A percentile compares a stretch with the other conserved stretches of the same genome.
Evolutionary conservation across 345 rosid species (phyloP).

Genomic region (Populus simonii): DNA sequence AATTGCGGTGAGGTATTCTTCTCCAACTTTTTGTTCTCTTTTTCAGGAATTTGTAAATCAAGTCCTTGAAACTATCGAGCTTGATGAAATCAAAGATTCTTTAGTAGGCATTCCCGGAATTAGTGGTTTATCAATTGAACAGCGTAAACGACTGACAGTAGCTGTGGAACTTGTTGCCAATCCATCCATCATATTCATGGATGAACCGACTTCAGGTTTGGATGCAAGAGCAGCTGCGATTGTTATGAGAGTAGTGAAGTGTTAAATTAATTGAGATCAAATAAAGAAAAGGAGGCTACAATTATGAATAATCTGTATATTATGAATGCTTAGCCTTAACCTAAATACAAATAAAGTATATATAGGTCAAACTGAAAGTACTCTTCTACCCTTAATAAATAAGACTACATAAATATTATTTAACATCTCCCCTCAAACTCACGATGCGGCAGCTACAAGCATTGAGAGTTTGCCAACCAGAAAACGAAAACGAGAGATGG

Average conservation of each 20-base stretch:
- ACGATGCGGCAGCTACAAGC: too few species aligned
- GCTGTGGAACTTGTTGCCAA: constrained; percentile 84
- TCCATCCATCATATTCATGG: constrained; percentile 82
- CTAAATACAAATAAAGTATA: too few species aligned
- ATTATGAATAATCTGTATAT: too few species aligned
- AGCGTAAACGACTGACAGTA: constrained; percentile 68
- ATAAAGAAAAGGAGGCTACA: too few species aligned
- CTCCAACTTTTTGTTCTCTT: not conserved
- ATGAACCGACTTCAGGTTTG: constrained; percentile 79
- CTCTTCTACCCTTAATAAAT: too few species aligned
- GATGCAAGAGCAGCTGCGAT: constrained; percentile 89
- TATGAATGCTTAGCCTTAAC: too few species aligned
- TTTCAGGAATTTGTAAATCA: constrained; percentile 62
- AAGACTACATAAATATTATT: too few species aligned
- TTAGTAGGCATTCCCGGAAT: constrained; percentile 62
- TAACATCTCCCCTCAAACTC: too few species aligned
- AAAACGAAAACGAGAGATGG: too few species aligned
- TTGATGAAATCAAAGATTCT: constrained; percentile 58
- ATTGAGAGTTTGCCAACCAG: too few species aligned
- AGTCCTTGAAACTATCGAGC: constrained; percentile 75
- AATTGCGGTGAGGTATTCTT: not conserved
- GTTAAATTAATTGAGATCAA: too few species aligned
- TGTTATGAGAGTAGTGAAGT: constrained; percentile 77
- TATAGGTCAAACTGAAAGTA: too few species aligned
- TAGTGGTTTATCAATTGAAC: constrained; percentile 72